Base-by-base conservation (phyloP, 139 green algal genomes). In the Chlamydomonas incerta region DNA sequence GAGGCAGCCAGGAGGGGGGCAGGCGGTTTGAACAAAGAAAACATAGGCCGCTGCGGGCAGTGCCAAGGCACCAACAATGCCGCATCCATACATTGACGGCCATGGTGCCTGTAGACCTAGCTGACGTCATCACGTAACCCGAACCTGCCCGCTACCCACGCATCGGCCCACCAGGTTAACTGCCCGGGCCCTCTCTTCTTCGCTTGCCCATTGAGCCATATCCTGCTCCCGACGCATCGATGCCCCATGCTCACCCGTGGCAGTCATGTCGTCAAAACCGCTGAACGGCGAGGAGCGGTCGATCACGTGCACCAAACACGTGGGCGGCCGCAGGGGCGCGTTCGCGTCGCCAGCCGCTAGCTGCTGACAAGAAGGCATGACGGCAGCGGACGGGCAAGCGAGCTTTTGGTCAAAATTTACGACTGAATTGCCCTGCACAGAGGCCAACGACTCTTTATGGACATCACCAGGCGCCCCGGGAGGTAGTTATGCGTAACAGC, bases 251-350 rank as follows among this genome's bases (percentile, higher is more conserved):
- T 8, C 79, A 85, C 79, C 79, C 31, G 50, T 85, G 24, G 65
- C 50, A 31, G 1, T 81, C 5, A 94, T 85, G 77, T 93, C 92
- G 81, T 98, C 96, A 18, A 80, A 80, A 62, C 96, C 96, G 85
- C 88, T 95, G 82, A 98, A 97, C 3, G 92, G 92, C 0, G 93
- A 97, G 83, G 89, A 95, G 17, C 95, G 88, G 11, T 86, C 68
- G 72, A 98, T 97, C 28, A 98, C 86, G 79, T 98, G 96, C 55
- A 98, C 93, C n/a, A 98, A 86, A 14, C 93, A 95, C 8, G 91
- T 90, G 0, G 91, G 92, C n/a, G 83, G 73, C 17, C 71, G 35
- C 28, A 33, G 33, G 21, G 69, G 62, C 37, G 72, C 58, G 8
- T 8, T 14, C 21, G 57, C 74, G 34, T 71, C 47, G 57, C 1